phyloP scores from a whole-genome alignment of 371 early-diverging fungal species.

The Phascolomyces articulosus region DNA sequence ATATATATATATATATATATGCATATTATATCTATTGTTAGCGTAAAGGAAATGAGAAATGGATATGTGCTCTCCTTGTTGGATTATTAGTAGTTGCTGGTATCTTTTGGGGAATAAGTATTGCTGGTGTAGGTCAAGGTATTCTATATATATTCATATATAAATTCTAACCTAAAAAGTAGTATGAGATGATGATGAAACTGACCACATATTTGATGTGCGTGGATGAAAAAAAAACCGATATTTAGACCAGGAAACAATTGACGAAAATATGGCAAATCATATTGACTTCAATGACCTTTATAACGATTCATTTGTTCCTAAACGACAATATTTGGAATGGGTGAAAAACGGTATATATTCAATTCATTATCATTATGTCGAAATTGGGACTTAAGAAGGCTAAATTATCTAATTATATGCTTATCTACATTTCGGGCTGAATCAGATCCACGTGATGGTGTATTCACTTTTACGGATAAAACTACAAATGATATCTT shows the following conservation, averaged over 20 bases:
- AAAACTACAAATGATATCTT: constrained; percentile 47
- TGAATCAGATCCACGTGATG: constrained; percentile 47
- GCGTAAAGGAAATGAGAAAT: constrained; percentile 14
- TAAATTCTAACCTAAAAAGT: background rate
- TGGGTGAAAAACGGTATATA: constrained; percentile 57
- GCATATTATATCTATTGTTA: too few species aligned
- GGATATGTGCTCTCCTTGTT: constrained; percentile 20
- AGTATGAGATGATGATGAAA: background rate
- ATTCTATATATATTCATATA: background rate
- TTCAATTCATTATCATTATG: too few species aligned
- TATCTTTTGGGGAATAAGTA: constrained; percentile 21
- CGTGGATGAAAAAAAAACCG: too few species aligned
- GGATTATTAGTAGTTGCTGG: constrained; percentile 19
- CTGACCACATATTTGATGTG: too few species aligned
- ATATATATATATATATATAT: too few species aligned
- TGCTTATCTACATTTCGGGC: background rate
- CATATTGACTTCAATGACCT: constrained; percentile 57
- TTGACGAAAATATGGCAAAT: background rate
- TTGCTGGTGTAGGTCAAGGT: constrained; percentile 21
- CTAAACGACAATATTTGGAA: constrained; percentile 37
- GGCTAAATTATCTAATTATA: background rate
- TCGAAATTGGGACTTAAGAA: too few species aligned
- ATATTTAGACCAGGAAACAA: background rate
- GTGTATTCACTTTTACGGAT: constrained; percentile 51
- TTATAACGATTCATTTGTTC: constrained; percentile 52